Percentiles rank a stretch among this genome's conserved stretches.
Conservation (phyloP, 129 eudicot genomes). For the Heracleum sosnowskyi region DNA sequence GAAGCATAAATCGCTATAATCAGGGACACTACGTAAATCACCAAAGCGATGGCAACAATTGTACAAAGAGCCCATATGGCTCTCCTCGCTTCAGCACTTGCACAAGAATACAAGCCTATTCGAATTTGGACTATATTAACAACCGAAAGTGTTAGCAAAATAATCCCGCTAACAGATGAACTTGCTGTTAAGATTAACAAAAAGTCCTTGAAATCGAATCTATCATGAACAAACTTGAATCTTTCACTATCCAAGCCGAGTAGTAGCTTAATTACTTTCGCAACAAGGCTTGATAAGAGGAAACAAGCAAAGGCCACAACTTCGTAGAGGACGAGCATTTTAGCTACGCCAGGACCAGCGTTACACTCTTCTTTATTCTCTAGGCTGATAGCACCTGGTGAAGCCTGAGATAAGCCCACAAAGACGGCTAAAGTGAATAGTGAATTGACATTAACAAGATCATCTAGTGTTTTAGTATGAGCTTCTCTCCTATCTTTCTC, state of each 20-base stretch:
- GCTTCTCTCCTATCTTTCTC: neutral
- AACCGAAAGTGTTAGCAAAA: neutral
- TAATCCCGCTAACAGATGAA: neutral
- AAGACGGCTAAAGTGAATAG: neutral
- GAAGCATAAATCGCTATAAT: neutral
- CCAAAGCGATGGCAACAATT: neutral
- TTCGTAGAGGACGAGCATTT: neutral
- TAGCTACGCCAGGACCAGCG: neutral
- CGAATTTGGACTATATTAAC: neutral
- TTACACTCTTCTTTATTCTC: neutral
- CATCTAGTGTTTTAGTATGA: neutral
- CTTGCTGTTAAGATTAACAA: neutral
- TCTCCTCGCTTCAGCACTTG: neutral
- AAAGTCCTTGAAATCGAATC: neutral
- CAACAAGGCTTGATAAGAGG: neutral
- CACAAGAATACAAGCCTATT: neutral
- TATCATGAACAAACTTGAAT: neutral
- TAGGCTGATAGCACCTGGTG: neutral
- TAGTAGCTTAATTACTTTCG: neutral
- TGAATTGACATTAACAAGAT: neutral
- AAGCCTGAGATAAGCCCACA: constrained; percentile 1
- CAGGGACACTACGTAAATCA: neutral
- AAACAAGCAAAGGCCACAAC: neutral
- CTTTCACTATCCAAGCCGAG: neutral
- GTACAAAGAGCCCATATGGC: neutral